phyloP scores from a whole-genome alignment of 108 stramenopile genomes.

The Skeletonema menzelii region DNA sequence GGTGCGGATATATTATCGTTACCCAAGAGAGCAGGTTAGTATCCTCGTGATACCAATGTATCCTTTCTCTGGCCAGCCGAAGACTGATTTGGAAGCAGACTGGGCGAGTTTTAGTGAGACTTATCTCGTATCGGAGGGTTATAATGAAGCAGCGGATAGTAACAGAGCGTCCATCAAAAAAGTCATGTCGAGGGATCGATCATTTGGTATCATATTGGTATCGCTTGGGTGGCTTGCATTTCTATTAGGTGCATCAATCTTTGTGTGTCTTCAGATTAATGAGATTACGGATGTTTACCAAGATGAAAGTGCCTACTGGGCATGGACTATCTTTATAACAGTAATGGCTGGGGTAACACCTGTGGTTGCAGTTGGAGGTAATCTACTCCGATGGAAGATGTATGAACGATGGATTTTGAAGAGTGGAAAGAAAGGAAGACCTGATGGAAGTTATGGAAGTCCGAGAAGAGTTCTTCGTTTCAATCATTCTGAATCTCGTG shows the following conservation, averaged over 20 bases:
- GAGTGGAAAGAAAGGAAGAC: conserved; percentile 24
- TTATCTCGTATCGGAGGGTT: conserved; percentile 17
- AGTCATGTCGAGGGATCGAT: conserved; percentile 30
- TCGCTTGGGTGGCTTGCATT: conserved; percentile 55
- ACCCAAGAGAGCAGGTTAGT: conserved; percentile 59
- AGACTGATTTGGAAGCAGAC: conserved; percentile 74
- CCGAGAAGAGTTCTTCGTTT: not conserved
- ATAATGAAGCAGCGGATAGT: conserved; percentile 8
- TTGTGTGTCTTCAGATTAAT: conserved; percentile 47
- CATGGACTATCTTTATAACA: conserved; percentile 30
- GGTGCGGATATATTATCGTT: conserved; percentile 67
- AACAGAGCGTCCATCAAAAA: not conserved
- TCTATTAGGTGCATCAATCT: conserved; percentile 41
- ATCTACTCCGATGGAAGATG: conserved; percentile 51
- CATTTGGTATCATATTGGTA: conserved; percentile 25
- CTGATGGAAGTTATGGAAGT: not conserved
- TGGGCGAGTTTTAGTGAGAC: conserved; percentile 45
- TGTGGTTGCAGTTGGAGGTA: conserved; percentile 39
- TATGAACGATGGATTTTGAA: conserved; percentile 68
- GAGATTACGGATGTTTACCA: conserved; percentile 31
- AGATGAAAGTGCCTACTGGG: conserved; percentile 33
- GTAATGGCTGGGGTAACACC: conserved; percentile 38
- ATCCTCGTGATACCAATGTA: conserved; percentile 57
- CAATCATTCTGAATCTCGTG: not conserved
- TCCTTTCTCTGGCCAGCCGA: conserved; percentile 70